phyloP scores from a whole-genome alignment of 345 rosid genomes.

The Leavenworthia alabamica region DNA sequence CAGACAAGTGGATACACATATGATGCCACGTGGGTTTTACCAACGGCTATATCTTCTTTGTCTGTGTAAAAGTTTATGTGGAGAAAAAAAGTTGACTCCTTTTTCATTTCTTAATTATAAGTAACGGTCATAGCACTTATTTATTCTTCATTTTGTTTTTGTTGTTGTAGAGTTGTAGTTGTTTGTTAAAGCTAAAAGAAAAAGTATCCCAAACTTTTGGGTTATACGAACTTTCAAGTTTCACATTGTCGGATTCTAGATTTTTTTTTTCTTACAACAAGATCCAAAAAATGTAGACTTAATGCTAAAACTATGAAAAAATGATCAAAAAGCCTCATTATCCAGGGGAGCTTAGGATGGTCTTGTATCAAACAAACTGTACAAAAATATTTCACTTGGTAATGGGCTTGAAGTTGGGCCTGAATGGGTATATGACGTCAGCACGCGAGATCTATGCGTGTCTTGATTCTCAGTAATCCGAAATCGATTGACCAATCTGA shows the following conservation, averaged over 20 bases:
- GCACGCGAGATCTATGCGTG: too few relatives aligned
- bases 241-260: background rate
- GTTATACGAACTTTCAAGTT: background rate
- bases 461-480: too few relatives aligned
- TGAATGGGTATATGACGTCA: background rate
- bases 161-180: constrained; percentile 10
- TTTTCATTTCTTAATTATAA: background rate
- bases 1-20: constrained; percentile 22
- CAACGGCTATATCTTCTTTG: constrained; percentile 22
- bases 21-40: constrained; percentile 19
- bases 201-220: background rate
- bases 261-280: background rate
- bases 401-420: background rate
- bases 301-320: background rate
- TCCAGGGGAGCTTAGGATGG: too few relatives aligned
- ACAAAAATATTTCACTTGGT: background rate
- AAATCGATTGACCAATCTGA: too few relatives aligned
- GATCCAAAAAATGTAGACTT: background rate
- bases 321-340: background rate
- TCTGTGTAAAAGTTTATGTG: background rate
- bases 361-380: background rate
- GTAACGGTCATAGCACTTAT: constrained; percentile 14
- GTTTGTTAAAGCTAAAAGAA: background rate
- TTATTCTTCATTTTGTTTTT: background rate
- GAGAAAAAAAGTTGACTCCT: background rate